Evolutionary conservation across 768 basidiomycete species (phyloP).

Genomic region (Tulasnella sp.): DNA sequence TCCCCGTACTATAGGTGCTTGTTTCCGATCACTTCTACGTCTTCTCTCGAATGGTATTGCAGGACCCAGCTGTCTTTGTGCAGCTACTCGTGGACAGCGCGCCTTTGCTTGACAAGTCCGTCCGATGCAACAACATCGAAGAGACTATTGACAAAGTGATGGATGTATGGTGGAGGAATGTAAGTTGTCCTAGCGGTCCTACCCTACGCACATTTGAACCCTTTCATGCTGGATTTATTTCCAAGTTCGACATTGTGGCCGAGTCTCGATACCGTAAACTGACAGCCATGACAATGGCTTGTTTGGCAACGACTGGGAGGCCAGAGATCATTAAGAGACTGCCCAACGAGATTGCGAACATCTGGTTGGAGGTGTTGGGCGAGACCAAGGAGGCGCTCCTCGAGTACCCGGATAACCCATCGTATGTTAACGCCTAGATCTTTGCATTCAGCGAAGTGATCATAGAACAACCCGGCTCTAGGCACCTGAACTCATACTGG

Average conservation of each 20-base stretch:
- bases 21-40: constrained; percentile 64
- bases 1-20: constrained; percentile 16
- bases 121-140: constrained; percentile 30
- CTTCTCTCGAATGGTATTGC: constrained; percentile 60
- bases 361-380: constrained; percentile 83
- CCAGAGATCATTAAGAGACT: constrained; percentile 63
- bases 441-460: not conserved
- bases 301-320: constrained; percentile 63
- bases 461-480: not conserved
- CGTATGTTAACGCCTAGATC: constrained; percentile 22
- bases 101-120: constrained; percentile 30
- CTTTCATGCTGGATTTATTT: too few relatives aligned
- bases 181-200: too few relatives aligned
- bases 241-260: constrained; percentile 82
- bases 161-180: constrained; percentile 77
- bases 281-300: constrained; percentile 69
- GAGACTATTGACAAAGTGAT: constrained; percentile 55
- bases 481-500: constrained; percentile 47
- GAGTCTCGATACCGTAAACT: constrained; percentile 79
- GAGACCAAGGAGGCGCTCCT: constrained; percentile 66
- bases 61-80: constrained; percentile 55
- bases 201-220: too few relatives aligned
- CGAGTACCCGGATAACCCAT: constrained; percentile 24
- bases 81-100: constrained; percentile 60
- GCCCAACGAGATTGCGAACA: constrained; percentile 64